phyloP scores from a whole-genome alignment of 2,329 filamentous ascomycete species.

The Lasiodiplodia sp. region DNA sequence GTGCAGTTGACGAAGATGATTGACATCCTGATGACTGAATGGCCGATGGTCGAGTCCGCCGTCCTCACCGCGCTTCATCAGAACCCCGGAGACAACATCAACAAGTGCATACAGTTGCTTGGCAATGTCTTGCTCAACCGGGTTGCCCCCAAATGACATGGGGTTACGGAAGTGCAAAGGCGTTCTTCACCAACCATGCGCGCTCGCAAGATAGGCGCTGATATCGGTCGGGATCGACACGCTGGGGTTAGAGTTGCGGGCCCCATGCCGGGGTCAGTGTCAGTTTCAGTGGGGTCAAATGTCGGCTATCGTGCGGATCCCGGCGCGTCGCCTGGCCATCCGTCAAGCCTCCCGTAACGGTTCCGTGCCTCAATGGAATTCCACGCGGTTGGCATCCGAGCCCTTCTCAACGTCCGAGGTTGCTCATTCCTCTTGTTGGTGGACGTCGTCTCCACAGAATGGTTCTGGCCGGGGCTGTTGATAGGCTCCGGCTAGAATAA shows the following conservation, averaged over 20 bases:
- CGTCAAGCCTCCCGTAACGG: not conserved
- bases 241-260: not conserved
- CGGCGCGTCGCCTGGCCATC: not conserved
- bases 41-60: slow-evolving; percentile 21
- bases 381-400: not conserved
- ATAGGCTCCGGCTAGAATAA: not conserved
- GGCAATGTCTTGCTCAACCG: slow-evolving; percentile 9
- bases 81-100: slow-evolving; percentile 11
- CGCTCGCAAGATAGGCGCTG: not conserved
- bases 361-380: not conserved
- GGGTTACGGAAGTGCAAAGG: not conserved
- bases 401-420: not conserved
- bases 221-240: not conserved
- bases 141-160: not conserved
- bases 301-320: not conserved
- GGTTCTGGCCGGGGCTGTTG: not conserved
- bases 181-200: not conserved
- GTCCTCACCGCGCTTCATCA: slow-evolving; percentile 12
- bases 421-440: not conserved
- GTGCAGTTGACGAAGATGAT: slow-evolving; percentile 21
- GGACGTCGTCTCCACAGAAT: not conserved
- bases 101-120: slow-evolving; percentile 11
- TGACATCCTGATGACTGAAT: slow-evolving; percentile 26
- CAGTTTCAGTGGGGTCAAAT: not conserved
- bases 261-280: not conserved